Conservation (phyloP, 2,329 filamentous ascomycete species). For the Pseudogymnoascus verrucosus region DNA sequence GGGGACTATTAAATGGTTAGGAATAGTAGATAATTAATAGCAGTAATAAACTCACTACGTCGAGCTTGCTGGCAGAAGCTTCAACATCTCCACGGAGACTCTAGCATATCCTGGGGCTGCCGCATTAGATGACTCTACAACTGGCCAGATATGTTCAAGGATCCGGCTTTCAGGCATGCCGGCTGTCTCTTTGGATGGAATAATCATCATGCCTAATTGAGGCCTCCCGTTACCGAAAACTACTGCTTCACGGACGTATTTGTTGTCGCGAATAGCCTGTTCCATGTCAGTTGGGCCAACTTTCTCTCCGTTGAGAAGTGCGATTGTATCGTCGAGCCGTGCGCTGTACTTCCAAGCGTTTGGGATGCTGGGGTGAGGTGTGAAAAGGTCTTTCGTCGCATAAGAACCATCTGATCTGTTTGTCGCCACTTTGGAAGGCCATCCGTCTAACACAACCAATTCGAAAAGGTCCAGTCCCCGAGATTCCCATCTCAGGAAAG, state of each 20-base stretch:
- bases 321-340: conserved; percentile 38
- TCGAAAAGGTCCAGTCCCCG: neutral
- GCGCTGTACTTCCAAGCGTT: conserved; percentile 39
- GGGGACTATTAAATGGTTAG: neutral
- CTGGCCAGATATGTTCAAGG: conserved; percentile 40
- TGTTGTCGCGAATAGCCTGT: conserved; percentile 43
- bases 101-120: conserved; percentile 43
- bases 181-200: conserved; percentile 39
- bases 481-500: conserved; percentile 6
- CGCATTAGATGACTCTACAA: conserved; percentile 43
- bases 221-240: conserved; percentile 48
- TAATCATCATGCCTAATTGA: conserved; percentile 45
- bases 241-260: conserved; percentile 46
- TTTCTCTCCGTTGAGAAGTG: conserved; percentile 41
- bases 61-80: conserved; percentile 33
- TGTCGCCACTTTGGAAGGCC: conserved; percentile 30
- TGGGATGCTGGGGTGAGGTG: conserved; percentile 33
- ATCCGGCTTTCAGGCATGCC: conserved; percentile 37
- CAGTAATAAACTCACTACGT: conserved; percentile 14
- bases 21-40: conserved; percentile 36
- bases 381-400: conserved; percentile 38
- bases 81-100: conserved; percentile 45
- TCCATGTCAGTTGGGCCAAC: conserved; percentile 42
- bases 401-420: conserved; percentile 38
- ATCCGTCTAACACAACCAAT: conserved; percentile 25